Evolutionary conservation across 768 basidiomycete species (phyloP).

Genomic region (Phanerodontia chrysosporium): DNA sequence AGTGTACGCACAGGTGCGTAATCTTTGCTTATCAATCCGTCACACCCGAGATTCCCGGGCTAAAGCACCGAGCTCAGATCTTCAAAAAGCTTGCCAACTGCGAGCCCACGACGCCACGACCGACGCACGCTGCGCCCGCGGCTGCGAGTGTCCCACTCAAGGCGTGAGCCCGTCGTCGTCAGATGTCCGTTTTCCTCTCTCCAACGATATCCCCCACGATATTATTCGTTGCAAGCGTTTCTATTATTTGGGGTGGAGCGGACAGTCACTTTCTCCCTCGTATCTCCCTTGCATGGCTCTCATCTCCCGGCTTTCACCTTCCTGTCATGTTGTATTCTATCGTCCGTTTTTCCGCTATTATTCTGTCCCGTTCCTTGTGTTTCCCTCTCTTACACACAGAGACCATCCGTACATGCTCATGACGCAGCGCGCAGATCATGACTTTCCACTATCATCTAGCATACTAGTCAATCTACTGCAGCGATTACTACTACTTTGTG

Average conservation of each 20-base stretch:
- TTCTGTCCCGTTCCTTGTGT: not conserved
- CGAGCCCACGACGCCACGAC: constrained; percentile 6
- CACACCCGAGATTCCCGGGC: not conserved
- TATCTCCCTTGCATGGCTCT: constrained; percentile 3
- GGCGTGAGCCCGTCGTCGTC: not conserved
- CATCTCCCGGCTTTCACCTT: constrained; percentile 1
- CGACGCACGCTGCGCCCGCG: constrained; percentile 4
- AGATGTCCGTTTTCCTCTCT: not conserved
- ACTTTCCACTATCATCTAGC: not conserved
- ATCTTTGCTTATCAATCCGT: constrained; percentile 1
- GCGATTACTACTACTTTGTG: not conserved
- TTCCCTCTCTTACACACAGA: constrained; percentile 2
- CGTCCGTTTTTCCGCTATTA: not conserved
- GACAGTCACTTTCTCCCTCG: constrained; percentile 8
- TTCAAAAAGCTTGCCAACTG: constrained; percentile 45
- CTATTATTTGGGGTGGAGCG: constrained; percentile 6
- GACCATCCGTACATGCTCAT: constrained; percentile 6
- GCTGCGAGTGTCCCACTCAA: constrained; percentile 5
- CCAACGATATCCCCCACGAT: constrained; percentile 1
- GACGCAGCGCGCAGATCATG: constrained; percentile 13
- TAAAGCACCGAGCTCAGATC: constrained; percentile 25
- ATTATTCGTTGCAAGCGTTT: not conserved
- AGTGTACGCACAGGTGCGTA: constrained; percentile 59
- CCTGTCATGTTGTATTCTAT: constrained; percentile 12
- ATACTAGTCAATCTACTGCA: not conserved